A percentile compares a stretch with the other conserved stretches of the same genome.
Conservation (phyloP, 345 rosid genomes). For the Salix exigua region DNA sequence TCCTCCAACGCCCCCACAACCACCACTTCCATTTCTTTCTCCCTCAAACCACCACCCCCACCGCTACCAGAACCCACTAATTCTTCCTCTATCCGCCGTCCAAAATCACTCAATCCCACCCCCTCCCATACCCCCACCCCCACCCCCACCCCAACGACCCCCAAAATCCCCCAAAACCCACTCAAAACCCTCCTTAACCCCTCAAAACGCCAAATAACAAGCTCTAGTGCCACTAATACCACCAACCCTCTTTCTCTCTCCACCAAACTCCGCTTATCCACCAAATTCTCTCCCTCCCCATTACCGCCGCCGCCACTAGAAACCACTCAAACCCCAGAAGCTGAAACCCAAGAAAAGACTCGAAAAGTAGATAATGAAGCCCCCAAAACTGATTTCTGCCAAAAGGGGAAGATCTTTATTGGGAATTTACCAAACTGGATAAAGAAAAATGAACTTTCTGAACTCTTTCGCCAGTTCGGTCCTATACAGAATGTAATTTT, state of each 20-base stretch:
- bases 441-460: conserved; percentile 60
- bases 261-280: conserved; percentile 66
- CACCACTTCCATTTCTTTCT: conserved; percentile 38
- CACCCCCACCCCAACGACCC: conserved; percentile 8
- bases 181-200: conserved; percentile 39
- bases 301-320: conserved; percentile 3
- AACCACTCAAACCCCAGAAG: background rate
- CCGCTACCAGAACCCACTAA: conserved; percentile 26
- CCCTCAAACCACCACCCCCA: conserved; percentile 39
- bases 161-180: conserved; percentile 49
- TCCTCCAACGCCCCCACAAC: conserved; percentile 24
- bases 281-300: conserved; percentile 66
- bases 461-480: conserved; percentile 85
- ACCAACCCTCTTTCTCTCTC: conserved; percentile 43
- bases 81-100: conserved; percentile 56
- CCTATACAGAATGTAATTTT: conserved; percentile 64
- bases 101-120: conserved; percentile 31
- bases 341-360: conserved; percentile 14
- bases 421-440: conserved; percentile 91
- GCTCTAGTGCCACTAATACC: background rate
- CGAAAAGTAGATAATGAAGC: conserved; percentile 13
- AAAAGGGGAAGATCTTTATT: conserved; percentile 75
- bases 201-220: conserved; percentile 21
- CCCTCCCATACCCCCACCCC: conserved; percentile 16
- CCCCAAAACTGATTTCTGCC: conserved; percentile 39